phyloP scores from a whole-genome alignment of 306 rosid genomes.

The Lablab purpureus region DNA sequence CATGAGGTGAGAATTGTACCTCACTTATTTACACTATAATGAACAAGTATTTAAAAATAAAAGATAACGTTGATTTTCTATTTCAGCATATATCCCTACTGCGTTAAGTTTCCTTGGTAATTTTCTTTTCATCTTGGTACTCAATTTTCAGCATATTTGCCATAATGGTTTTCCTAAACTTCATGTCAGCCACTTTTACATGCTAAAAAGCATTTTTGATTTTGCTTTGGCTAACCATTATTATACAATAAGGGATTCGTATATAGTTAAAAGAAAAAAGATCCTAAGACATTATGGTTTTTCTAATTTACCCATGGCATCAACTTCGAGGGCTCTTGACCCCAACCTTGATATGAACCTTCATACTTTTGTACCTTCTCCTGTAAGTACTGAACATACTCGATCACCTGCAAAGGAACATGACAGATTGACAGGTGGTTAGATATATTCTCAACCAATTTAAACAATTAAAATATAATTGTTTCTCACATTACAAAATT shows the following conservation, averaged over 20 bases:
- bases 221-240: not conserved
- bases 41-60: slow-evolving; percentile 26
- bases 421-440: slow-evolving; percentile 24
- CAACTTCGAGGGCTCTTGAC: slow-evolving; percentile 84
- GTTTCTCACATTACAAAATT: slow-evolving; percentile 16
- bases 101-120: not conserved
- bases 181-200: slow-evolving; percentile 3
- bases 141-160: not conserved
- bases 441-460: slow-evolving; percentile 9
- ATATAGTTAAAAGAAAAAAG: slow-evolving; percentile 32
- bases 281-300: slow-evolving; percentile 24
- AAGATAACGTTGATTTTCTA: not conserved
- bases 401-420: slow-evolving; percentile 75
- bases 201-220: not conserved
- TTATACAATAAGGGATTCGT: slow-evolving; percentile 7
- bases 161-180: slow-evolving; percentile 2
- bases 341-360: slow-evolving; percentile 92
- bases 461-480: not conserved
- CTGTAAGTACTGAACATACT: slow-evolving; percentile 92
- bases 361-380: slow-evolving; percentile 86
- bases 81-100: slow-evolving; percentile 20
- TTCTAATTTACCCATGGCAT: slow-evolving; percentile 87
- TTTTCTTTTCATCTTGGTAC: not conserved
- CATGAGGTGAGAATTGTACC: not conserved
- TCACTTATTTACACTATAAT: not conserved